Conservation (phyloP, 2,329 filamentous ascomycete genomes). For the Botrytis fragariae region DNA sequence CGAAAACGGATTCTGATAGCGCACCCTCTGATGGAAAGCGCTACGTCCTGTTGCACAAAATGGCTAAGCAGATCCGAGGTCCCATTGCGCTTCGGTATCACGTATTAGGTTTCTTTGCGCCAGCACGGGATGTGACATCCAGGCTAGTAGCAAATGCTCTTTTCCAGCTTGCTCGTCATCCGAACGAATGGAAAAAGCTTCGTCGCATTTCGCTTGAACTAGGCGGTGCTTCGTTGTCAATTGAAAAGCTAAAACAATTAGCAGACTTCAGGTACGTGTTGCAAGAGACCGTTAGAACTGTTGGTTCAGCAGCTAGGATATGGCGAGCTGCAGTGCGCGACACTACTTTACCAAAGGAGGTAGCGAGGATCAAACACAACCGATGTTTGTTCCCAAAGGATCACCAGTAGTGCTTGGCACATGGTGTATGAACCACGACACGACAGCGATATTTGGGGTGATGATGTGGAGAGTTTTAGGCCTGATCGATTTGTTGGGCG, state of each 20-base stretch:
- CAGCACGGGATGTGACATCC: background rate
- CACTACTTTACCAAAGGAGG: conserved; percentile 36
- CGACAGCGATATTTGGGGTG: conserved; percentile 61
- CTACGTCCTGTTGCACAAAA: conserved; percentile 13
- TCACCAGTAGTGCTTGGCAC: conserved; percentile 26
- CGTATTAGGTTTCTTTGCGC: conserved; percentile 6
- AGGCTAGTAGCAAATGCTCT: conserved; percentile 2
- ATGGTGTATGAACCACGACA: conserved; percentile 33
- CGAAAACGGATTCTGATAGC: background rate
- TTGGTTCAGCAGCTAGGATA: background rate
- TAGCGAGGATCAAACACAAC: conserved; percentile 31
- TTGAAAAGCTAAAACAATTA: conserved; percentile 49
- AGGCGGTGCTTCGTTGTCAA: conserved; percentile 39
- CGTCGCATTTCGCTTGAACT: background rate
- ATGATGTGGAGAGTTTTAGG: conserved; percentile 65
- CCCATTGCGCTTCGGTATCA: conserved; percentile 12
- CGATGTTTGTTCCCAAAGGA: conserved; percentile 32
- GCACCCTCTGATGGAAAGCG: background rate
- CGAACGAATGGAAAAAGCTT: conserved; percentile 16
- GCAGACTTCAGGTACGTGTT: conserved; percentile 54
- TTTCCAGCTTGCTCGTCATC: conserved; percentile 14
- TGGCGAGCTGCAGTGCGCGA: conserved; percentile 26
- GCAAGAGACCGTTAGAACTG: conserved; percentile 48
- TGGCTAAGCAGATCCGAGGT: conserved; percentile 17
- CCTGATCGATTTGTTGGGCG: conserved; percentile 71